These are phyloP conservation scores for Lagenaria siceraria DNA, from an alignment of 306 rosid species.

Conservation along the genomic window DNA sequence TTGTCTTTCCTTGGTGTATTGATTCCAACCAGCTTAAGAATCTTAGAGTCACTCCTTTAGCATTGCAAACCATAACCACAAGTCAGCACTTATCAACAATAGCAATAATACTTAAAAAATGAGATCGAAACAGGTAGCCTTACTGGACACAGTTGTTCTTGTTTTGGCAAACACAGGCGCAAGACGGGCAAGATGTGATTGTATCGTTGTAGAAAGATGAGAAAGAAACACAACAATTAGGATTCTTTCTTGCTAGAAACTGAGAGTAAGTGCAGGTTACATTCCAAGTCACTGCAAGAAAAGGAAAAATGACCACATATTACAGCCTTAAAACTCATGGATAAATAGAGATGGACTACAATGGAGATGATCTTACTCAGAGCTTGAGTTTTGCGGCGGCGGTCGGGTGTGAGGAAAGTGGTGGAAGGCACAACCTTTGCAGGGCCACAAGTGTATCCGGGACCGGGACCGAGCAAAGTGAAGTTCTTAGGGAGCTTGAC, in stretches of 20 bases:
- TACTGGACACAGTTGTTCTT: conserved; percentile 66
- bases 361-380: conserved; percentile 39
- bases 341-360: neutral
- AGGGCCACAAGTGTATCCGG: conserved; percentile 82
- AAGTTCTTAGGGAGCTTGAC: conserved; percentile 79
- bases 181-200: conserved; percentile 66
- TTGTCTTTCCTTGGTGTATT: conserved; percentile 64
- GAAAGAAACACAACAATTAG: conserved; percentile 79
- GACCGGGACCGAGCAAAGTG: conserved; percentile 84
- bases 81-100: neutral
- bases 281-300: conserved; percentile 88
- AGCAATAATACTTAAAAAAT: neutral
- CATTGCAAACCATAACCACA: neutral
- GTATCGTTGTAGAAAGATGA: conserved; percentile 87
- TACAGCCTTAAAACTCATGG: neutral
- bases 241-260: conserved; percentile 63
- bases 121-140: conserved; percentile 1
- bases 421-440: conserved; percentile 90
- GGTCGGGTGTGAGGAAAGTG: conserved; percentile 48
- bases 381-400: conserved; percentile 89
- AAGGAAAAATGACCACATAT: neutral
- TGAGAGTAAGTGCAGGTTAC: conserved; percentile 95
- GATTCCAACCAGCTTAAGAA: conserved; percentile 47
- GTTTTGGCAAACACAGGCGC: conserved; percentile 83
- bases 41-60: conserved; percentile 57